phyloP scores from a whole-genome alignment of 805 yeast species.

The Candida tibetensis region DNA sequence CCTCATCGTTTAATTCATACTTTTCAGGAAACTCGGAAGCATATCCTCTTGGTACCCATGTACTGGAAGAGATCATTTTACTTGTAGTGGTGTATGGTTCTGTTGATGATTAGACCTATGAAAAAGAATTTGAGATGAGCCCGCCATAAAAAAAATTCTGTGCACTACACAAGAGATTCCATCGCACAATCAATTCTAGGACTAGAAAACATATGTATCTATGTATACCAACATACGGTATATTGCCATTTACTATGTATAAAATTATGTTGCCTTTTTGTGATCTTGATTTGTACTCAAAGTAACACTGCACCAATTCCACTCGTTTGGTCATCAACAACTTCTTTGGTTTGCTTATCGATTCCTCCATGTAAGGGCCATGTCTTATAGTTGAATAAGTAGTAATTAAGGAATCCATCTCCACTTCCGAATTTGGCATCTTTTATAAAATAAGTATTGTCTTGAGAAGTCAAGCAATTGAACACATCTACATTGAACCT shows the following conservation, averaged over 20 bases:
- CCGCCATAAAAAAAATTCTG: constrained; percentile 2
- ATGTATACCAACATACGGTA: no score
- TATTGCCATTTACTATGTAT: no score
- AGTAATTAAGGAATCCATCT: constrained; percentile 88
- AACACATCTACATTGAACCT: constrained; percentile 76
- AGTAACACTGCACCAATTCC: constrained; percentile 91
- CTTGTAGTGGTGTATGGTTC: background rate
- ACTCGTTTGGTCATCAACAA: constrained; percentile 57
- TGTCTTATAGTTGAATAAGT: constrained; percentile 85
- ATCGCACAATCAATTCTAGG: no score
- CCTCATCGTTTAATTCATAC: constrained; percentile 86
- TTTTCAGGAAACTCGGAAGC: constrained; percentile 91
- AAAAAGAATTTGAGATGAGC: constrained; percentile 1
- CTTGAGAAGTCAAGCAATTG: constrained; percentile 90
- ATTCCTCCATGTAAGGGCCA: constrained; percentile 82
- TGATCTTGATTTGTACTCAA: constrained; percentile 31
- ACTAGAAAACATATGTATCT: no score
- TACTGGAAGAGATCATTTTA: constrained; percentile 81
- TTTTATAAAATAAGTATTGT: constrained; percentile 78
- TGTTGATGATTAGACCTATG: background rate
- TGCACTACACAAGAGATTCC: background rate
- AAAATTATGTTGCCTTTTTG: no score
- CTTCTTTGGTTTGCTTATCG: constrained; percentile 49
- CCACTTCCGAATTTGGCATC: constrained; percentile 88
- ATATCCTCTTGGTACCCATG: constrained; percentile 96